Evolutionary conservation across 768 basidiomycete species (phyloP).

Genomic region (Collybia sordida): DNA sequence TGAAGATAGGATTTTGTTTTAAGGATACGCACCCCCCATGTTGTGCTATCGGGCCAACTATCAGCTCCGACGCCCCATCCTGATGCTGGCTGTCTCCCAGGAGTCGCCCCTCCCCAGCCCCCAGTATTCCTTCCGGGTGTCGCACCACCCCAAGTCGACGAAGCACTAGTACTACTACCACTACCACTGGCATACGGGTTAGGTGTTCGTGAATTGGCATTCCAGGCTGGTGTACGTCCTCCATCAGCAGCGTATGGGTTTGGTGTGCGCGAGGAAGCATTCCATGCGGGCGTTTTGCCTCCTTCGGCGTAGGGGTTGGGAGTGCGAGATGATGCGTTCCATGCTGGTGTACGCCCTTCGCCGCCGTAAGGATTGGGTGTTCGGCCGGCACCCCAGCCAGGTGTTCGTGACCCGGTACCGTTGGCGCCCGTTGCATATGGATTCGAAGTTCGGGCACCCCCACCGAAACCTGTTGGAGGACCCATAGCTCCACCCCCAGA

Average conservation of each 20-base stretch:
- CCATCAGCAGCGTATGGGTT: slow-evolving; percentile 65
- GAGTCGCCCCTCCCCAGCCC: slow-evolving; percentile 49
- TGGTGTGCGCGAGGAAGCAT: slow-evolving; percentile 63
- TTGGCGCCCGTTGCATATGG: slow-evolving; percentile 29
- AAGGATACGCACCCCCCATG: slow-evolving; percentile 21
- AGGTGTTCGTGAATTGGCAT: slow-evolving; percentile 60
- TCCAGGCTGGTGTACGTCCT: slow-evolving; percentile 71
- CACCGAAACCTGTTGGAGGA: slow-evolving; percentile 16
- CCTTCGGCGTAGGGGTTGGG: slow-evolving; percentile 69
- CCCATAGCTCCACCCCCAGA: neutral
- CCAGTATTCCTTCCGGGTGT: slow-evolving; percentile 29
- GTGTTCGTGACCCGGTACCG: slow-evolving; percentile 18
- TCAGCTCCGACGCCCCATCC: slow-evolving; percentile 28
- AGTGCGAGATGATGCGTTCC: slow-evolving; percentile 58
- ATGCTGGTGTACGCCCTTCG: slow-evolving; percentile 57
- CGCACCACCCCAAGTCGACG: slow-evolving; percentile 27
- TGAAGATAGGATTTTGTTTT: neutral
- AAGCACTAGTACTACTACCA: slow-evolving; percentile 39
- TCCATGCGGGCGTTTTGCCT: slow-evolving; percentile 67
- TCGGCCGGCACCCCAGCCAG: slow-evolving; percentile 33
- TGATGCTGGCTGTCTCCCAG: slow-evolving; percentile 24
- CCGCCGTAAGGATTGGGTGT: slow-evolving; percentile 71
- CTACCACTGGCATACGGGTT: slow-evolving; percentile 60
- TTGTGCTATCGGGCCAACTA: slow-evolving; percentile 18
- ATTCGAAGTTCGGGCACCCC: slow-evolving; percentile 28